Evolutionary conservation across 768 basidiomycete species (phyloP), one percentile per base, ranked within the genome.

Genomic region (Agaricus blazei): DNA sequence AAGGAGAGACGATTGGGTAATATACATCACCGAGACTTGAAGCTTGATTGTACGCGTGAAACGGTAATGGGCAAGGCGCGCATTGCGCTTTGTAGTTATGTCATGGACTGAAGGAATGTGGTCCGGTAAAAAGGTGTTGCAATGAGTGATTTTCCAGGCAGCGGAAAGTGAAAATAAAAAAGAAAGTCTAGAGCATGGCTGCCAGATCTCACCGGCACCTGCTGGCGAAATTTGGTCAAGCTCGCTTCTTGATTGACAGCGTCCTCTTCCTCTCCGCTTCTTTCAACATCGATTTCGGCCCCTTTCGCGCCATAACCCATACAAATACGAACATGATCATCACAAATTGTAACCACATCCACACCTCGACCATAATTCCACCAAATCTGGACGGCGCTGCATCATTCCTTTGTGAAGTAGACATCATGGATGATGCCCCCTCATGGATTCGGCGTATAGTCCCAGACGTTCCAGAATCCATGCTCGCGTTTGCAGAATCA

Each of bases 301-400:
- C 90, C 19, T 81, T 76, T 68, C 75, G 82, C 56, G 88, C 88
- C 84, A 91, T 88, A 34, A 87, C 81, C 78, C 82, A 90, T 52
- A 93, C 66, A 67, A 93, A 93, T 51, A 91, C 83, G 41, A 85
- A 52, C 31, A 92, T 76, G 59, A 93, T 82, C 58, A 91, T 75
- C 7, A 67, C 73, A 64, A 93, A 91, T 68, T 93, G 91, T 57
- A 91, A 66, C 88, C 90, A 90, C 59, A 93, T 68, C 91, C 91
- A 93, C 23, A 88, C 65, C 70, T 90, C 87, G 48, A 93, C 62
- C 59, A 91, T 66, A 48, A 87, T 69, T 40, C 66, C 65, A 6
- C 66, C 70, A n/a, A 72, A 55, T 48, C 64, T 61, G 36, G 62
- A 62, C 57, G 59, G 65, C 55, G 59, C 60, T 24, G 62, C 58